These are phyloP conservation scores for Hemileia vastatrix DNA, from an alignment of 1,284 basidiomycete species.

Conservation along the genomic window DNA sequence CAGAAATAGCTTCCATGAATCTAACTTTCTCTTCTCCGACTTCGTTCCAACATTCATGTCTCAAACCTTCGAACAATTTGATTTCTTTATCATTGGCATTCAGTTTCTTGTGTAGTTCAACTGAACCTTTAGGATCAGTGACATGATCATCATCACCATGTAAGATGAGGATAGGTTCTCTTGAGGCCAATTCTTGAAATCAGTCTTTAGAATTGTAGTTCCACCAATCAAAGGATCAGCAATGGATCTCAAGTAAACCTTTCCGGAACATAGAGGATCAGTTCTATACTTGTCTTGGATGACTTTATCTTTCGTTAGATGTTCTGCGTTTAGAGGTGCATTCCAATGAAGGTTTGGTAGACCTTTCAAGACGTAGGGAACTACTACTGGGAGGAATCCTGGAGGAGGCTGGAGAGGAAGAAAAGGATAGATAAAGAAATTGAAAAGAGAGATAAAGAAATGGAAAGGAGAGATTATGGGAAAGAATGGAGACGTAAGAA, in stretches of 20 bases:
- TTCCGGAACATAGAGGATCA: background rate
- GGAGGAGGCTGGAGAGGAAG: too few species aligned
- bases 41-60: background rate
- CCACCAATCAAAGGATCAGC: conserved; percentile 37
- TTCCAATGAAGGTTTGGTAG: too few species aligned
- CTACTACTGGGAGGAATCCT: too few species aligned
- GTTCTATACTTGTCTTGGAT: conserved; percentile 21
- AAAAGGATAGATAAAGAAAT: too few species aligned
- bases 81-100: conserved; percentile 24
- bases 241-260: conserved; percentile 34
- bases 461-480: too few species aligned
- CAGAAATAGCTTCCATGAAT: background rate
- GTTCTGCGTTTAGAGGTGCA: too few species aligned
- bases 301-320: conserved; percentile 32
- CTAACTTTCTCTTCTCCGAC: background rate
- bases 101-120: conserved; percentile 31
- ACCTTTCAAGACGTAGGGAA: too few species aligned
- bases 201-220: conserved; percentile 24
- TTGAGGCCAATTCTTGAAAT: conserved; percentile 36
- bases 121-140: conserved; percentile 30
- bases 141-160: conserved; percentile 39
- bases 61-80: conserved; percentile 31
- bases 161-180: conserved; percentile 32
- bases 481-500: too few species aligned
- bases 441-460: too few species aligned